Conservation (phyloP, 768 basidiomycete species). For the Auriscalpium vulgare region DNA sequence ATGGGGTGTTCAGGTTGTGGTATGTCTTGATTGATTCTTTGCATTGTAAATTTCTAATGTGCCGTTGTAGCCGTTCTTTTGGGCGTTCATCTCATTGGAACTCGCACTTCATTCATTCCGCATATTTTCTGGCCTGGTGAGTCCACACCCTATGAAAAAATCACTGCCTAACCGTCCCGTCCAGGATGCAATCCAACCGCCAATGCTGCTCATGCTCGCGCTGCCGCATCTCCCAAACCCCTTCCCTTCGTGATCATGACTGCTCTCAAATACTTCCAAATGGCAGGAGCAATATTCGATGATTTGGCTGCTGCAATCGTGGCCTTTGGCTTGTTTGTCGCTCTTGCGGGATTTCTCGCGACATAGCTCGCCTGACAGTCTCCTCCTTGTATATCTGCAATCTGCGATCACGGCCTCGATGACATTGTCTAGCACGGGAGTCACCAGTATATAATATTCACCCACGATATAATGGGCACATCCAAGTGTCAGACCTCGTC, state of each 20-base stretch:
- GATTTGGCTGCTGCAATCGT: slow-evolving; percentile 65
- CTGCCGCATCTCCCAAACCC: slow-evolving; percentile 57
- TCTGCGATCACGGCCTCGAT: too few relatives aligned
- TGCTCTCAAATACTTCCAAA: slow-evolving; percentile 57
- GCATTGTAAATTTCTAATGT: too few relatives aligned
- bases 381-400: not conserved
- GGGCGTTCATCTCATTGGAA: slow-evolving; percentile 71
- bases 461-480: too few relatives aligned
- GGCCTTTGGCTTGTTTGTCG: slow-evolving; percentile 59
- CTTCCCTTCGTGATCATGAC: slow-evolving; percentile 56
- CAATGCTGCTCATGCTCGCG: slow-evolving; percentile 48
- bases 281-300: slow-evolving; percentile 60
- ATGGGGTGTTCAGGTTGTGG: slow-evolving; percentile 51
- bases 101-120: slow-evolving; percentile 64
- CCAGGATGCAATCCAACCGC: slow-evolving; percentile 53
- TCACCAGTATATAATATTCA: too few relatives aligned
- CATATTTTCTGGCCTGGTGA: slow-evolving; percentile 62
- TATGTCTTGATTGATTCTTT: slow-evolving; percentile 25
- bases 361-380: not conserved
- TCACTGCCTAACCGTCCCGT: not conserved
- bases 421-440: too few relatives aligned
- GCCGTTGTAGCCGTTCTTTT: slow-evolving; percentile 62
- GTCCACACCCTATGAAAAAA: slow-evolving; percentile 19
- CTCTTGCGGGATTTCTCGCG: not conserved
- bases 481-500: too few relatives aligned